Evolutionary conservation across 106 monocot genomes (phyloP), one percentile per base, ranked within the genome.

Genomic region (Dendrobium catenatum): DNA sequence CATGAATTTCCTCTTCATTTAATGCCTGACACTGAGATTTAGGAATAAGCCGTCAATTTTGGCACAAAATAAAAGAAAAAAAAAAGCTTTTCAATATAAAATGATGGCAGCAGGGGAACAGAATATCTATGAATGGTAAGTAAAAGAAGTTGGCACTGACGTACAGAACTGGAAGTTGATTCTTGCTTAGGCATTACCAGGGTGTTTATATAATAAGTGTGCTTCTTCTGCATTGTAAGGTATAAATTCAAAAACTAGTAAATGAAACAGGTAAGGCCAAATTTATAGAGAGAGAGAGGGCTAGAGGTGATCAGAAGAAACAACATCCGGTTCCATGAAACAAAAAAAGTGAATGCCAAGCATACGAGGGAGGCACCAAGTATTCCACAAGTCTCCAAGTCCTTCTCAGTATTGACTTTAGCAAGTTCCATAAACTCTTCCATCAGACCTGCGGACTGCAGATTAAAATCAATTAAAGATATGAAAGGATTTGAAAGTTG

Each of bases 341-440:
- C 17, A 66, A 51, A 20, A 29, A 48, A 59, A 20, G n/a, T 68
- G 54, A 47, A 51, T 77, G 48, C 73, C 19, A 49, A 77, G 72
- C 93, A 88, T 93, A 98, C 97, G 68, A 93, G 86, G 78, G 81
- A 98, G 81, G 94, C 97, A 79, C 94, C 94, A 81, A 98, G 94
- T 81, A 94, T 82, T 26, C 93, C 97, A 79, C 97, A 98, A 78
- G 97, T 98, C 88, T 98, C 97, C 42, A 94, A 81, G 80, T 98
- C 84, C 11, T 89, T 88, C 77, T 86, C 79, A 20, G 97, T 98
- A 82, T 98, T 98, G 20, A 68, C 85, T 84, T 84, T 91, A 22
- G 97, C 94, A 84, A 94, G 97, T 73, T 87, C 92, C 84, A 94
- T 88, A 72, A 98, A 98, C 84, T 94, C 92, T 68, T 94, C 97